These are phyloP conservation scores for Hortaea sp. DNA, from an alignment of 2,329 filamentous ascomycete genomes.

Conservation along the genomic window DNA sequence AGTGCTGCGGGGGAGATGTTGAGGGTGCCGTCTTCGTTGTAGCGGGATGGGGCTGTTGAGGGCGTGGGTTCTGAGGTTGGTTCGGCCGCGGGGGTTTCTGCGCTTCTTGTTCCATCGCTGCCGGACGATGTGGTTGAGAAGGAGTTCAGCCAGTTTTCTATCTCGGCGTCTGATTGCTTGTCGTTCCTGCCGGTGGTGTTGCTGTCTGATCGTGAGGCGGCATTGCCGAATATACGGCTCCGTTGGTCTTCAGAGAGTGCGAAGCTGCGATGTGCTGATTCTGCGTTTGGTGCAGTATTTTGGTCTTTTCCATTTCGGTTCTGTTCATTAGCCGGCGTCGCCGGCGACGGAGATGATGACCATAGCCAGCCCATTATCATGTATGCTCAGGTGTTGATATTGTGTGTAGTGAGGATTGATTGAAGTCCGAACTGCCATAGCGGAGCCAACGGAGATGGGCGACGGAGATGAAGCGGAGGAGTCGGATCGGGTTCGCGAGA, in stretches of 20 bases:
- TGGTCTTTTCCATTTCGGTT: background rate
- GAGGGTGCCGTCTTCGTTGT: slow-evolving; percentile 17
- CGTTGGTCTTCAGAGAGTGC: slow-evolving; percentile 20
- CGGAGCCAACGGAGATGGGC: no score
- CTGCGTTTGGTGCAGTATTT: background rate
- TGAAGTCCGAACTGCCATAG: no score
- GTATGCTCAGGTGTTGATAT: background rate
- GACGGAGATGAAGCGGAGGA: no score
- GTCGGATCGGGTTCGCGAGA: no score
- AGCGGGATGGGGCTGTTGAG: slow-evolving; percentile 8
- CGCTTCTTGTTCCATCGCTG: slow-evolving; percentile 9
- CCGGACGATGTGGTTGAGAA: slow-evolving; percentile 34
- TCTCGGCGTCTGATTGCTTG: slow-evolving; percentile 44
- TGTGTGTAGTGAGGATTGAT: background rate
- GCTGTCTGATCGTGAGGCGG: slow-evolving; percentile 12
- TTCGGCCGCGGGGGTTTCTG: slow-evolving; percentile 4
- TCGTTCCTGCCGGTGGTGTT: slow-evolving; percentile 12
- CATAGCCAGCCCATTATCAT: slow-evolving; percentile 19
- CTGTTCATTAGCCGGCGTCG: background rate
- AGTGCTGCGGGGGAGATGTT: slow-evolving; percentile 49
- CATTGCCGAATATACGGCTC: slow-evolving; percentile 19
- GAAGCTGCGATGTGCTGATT: slow-evolving; percentile 5
- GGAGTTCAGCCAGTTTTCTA: slow-evolving; percentile 43
- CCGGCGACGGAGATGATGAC: slow-evolving; percentile 8
- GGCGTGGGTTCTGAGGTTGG: slow-evolving; percentile 12